Conservation (phyloP, 305 asterid species). For the Fraxinus sp. region DNA sequence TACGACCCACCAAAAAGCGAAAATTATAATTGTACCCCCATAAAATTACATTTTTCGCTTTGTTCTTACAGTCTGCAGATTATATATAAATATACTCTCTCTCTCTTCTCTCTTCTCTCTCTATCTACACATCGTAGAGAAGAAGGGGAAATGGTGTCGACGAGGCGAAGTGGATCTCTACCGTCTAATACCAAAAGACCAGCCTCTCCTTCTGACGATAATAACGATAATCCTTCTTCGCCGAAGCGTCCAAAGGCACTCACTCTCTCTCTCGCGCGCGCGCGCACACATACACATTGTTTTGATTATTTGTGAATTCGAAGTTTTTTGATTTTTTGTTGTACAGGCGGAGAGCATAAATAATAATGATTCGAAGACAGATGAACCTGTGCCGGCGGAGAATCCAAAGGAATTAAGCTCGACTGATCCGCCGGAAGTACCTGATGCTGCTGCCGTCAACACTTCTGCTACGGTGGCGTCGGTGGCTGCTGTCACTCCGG, state of each 20-base stretch:
- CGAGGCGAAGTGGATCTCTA: slow-evolving; percentile 91
- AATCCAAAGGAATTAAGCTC: slow-evolving; percentile 65
- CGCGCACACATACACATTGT: slow-evolving; percentile 11
- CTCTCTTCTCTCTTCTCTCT: slow-evolving; percentile 30
- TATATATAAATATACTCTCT: not conserved
- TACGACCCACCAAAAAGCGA: slow-evolving; percentile 4
- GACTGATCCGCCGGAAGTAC: slow-evolving; percentile 59
- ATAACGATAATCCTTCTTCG: slow-evolving; percentile 55
- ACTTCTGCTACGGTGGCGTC: slow-evolving; percentile 28
- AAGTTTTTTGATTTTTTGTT: slow-evolving; percentile 6
- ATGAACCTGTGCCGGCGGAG: slow-evolving; percentile 47
- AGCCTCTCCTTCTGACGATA: slow-evolving; percentile 64
- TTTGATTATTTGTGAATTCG: slow-evolving; percentile 18
- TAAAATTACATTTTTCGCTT: slow-evolving; percentile 4
- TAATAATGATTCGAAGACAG: slow-evolving; percentile 45
- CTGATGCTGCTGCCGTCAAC: slow-evolving; percentile 29
- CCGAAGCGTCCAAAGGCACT: slow-evolving; percentile 79
- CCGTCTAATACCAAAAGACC: slow-evolving; percentile 70
- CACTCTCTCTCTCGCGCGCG: not conserved
- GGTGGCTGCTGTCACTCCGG: slow-evolving; percentile 42
- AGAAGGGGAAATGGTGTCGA: slow-evolving; percentile 72
- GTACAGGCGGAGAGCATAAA: slow-evolving; percentile 51
- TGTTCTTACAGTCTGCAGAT: not conserved
- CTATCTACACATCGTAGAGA: slow-evolving; percentile 35
- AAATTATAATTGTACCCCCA: not conserved